A percentile compares a stretch with the other conserved stretches of the same genome.
These are phyloP conservation scores for Diaporthe longicolla DNA, from an alignment of 2,329 filamentous ascomycete species.

Conservation along the genomic window DNA sequence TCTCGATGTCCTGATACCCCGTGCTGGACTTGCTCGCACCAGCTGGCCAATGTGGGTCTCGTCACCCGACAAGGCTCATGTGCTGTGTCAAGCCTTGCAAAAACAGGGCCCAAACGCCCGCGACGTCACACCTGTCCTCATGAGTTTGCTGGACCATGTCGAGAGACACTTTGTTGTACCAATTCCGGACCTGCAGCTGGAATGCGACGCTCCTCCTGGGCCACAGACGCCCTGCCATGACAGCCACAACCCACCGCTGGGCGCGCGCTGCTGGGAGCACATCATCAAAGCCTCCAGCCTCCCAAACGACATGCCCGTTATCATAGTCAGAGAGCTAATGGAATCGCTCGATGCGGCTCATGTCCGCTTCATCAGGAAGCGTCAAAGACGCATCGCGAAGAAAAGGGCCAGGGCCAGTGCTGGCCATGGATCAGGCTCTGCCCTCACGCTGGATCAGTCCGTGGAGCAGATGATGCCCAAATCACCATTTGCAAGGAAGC, in stretches of 20 bases:
- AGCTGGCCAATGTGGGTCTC: slow-evolving; percentile 23
- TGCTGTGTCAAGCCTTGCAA: slow-evolving; percentile 28
- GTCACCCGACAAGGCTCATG: slow-evolving; percentile 6
- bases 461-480: slow-evolving; percentile 24
- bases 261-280: slow-evolving; percentile 8
- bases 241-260: neutral
- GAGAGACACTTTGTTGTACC: slow-evolving; percentile 6
- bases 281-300: slow-evolving; percentile 26
- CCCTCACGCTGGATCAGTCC: neutral
- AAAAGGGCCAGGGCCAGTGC: neutral
- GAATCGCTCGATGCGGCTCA: slow-evolving; percentile 18
- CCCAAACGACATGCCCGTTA: neutral
- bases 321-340: slow-evolving; percentile 14
- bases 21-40: slow-evolving; percentile 12
- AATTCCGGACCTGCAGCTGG: neutral
- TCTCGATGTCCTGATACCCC: slow-evolving; percentile 18
- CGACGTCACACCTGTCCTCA: slow-evolving; percentile 18
- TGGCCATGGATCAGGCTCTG: neutral
- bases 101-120: slow-evolving; percentile 6
- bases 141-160: slow-evolving; percentile 22
- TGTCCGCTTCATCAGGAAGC: slow-evolving; percentile 18
- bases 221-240: slow-evolving; percentile 1
- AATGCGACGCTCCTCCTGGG: neutral
- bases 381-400: slow-evolving; percentile 10
- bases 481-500: slow-evolving; percentile 6